phyloP scores from a whole-genome alignment of 1,139 yeast species.

The Kodamaea derodonti region DNA sequence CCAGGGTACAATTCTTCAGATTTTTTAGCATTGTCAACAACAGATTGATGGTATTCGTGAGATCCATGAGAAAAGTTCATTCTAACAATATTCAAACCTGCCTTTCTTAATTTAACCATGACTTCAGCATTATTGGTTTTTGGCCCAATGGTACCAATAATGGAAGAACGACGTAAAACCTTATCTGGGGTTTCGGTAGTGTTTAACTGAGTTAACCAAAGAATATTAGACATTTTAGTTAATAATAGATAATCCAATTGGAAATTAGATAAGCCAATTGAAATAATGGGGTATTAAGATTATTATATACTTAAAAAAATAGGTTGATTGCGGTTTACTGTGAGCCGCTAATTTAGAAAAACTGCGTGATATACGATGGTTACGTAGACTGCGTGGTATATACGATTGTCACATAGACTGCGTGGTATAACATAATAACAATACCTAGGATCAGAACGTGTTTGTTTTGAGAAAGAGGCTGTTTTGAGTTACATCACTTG shows the following conservation, averaged over 20 bases:
- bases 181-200: constrained; percentile 75
- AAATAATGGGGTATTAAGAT: not conserved
- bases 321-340: constrained; percentile 10
- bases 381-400: too few relatives aligned
- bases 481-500: too few relatives aligned
- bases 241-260: not conserved
- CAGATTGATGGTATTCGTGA: constrained; percentile 94
- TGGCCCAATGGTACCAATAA: constrained; percentile 98
- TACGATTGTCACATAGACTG: too few relatives aligned
- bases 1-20: constrained; percentile 89
- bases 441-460: too few relatives aligned
- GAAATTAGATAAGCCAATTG: not conserved
- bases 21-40: constrained; percentile 91
- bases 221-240: constrained; percentile 23
- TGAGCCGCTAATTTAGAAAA: constrained; percentile 7
- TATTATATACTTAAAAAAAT: constrained; percentile 1
- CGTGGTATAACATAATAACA: too few relatives aligned
- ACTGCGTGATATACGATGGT: not conserved
- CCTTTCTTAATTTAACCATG: constrained; percentile 85
- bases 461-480: too few relatives aligned
- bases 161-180: constrained; percentile 89
- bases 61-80: constrained; percentile 99
- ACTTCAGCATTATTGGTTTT: constrained; percentile 89
- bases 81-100: constrained; percentile 95
- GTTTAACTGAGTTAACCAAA: constrained; percentile 84